Conservation (phyloP, 495 filamentous ascomycete species). For the Xanthoparmelia taractica region DNA sequence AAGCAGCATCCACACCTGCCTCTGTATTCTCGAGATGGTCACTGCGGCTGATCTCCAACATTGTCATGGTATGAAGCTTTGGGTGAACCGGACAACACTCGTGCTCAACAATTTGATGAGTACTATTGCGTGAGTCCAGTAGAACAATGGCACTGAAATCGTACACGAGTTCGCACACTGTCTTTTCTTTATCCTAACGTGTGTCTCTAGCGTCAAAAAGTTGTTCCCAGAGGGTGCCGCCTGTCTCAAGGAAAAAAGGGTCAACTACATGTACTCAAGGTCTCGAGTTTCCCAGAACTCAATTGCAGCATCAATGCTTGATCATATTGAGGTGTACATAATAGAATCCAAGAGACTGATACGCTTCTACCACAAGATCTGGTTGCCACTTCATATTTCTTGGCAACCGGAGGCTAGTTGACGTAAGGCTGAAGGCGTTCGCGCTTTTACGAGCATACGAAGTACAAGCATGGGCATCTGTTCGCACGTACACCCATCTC, state of each 20-base stretch:
- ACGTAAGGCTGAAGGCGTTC: slow-evolving; percentile 18
- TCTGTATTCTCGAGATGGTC: neutral
- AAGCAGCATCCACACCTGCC: neutral
- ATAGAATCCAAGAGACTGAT: neutral
- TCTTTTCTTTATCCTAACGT: neutral
- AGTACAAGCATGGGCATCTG: neutral
- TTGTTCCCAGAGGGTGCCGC: neutral
- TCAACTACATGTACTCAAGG: neutral
- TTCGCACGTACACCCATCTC: neutral
- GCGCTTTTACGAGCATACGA: neutral
- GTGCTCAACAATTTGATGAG: neutral
- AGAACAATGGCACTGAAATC: neutral
- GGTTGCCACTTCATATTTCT: neutral
- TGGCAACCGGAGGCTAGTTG: neutral
- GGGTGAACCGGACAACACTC: neutral
- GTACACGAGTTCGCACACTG: neutral
- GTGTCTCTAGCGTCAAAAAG: neutral
- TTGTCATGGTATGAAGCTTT: neutral
- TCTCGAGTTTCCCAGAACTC: neutral
- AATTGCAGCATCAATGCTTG: neutral
- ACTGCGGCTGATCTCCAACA: neutral
- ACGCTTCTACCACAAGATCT: neutral
- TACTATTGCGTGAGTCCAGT: neutral
- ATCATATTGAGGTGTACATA: neutral
- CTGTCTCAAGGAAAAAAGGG: neutral